Conservation (phyloP, 148 eudicot genomes). For the Rhododendron ferrugineum region DNA sequence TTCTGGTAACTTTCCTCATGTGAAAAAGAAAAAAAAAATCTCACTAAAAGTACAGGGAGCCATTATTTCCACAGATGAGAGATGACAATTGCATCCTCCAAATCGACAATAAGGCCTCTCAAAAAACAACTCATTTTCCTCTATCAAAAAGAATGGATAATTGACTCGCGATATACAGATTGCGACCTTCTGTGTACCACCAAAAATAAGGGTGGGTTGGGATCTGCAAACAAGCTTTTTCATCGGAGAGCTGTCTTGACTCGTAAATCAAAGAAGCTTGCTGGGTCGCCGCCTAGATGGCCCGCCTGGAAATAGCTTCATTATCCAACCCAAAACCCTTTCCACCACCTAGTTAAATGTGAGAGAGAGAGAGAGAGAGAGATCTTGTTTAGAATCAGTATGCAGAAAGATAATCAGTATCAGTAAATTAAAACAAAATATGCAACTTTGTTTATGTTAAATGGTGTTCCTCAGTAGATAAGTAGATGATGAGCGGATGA, state of each 20-base stretch:
- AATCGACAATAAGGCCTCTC: slow-evolving; percentile 12
- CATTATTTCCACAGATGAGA: slow-evolving; percentile 17
- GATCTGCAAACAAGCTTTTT: slow-evolving; percentile 8
- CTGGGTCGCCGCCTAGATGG: slow-evolving; percentile 73
- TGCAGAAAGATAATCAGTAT: not conserved
- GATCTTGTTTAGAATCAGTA: not conserved
- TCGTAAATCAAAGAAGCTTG: slow-evolving; percentile 40
- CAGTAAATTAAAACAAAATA: too few species aligned
- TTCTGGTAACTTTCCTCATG: not conserved
- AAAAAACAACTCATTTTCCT: slow-evolving; percentile 10
- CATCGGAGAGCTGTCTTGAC: not conserved
- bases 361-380: not conserved
- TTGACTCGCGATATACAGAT: slow-evolving; percentile 21
- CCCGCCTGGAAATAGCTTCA: slow-evolving; percentile 97
- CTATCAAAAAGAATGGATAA: slow-evolving; percentile 28
- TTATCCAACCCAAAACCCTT: slow-evolving; percentile 93
- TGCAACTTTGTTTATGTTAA: not conserved
- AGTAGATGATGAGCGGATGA: not conserved
- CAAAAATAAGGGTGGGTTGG: slow-evolving; percentile 14
- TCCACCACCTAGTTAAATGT: slow-evolving; percentile 66
- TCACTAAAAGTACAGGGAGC: slow-evolving; percentile 1
- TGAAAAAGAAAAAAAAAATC: not conserved
- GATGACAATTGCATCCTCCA: slow-evolving; percentile 11
- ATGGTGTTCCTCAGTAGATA: not conserved
- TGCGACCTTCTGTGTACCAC: slow-evolving; percentile 14